A percentile compares a stretch with the other conserved stretches of the same genome.
Conservation (phyloP, 1,139 yeast species). For the Magnusiomyces paraingens region DNA sequence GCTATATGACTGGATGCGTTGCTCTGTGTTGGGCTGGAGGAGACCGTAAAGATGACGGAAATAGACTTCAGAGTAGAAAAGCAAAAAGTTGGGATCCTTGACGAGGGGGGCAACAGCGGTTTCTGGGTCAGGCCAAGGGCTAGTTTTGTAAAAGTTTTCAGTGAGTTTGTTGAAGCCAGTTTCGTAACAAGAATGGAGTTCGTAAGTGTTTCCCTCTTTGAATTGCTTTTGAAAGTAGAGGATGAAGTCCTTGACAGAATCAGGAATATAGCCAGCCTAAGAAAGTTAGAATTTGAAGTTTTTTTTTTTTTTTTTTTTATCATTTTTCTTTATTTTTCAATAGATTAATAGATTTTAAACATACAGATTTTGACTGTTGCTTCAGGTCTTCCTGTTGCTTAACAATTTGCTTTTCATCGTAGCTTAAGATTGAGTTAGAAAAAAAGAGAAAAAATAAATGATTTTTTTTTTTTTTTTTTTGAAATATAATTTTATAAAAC, state of each 20-base stretch:
- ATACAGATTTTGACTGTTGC: constrained; percentile 19
- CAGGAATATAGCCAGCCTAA: constrained; percentile 33
- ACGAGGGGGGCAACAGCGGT: constrained; percentile 40
- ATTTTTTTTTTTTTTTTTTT: background rate
- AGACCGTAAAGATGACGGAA: constrained; percentile 44
- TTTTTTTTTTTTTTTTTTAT: too few relatives aligned
- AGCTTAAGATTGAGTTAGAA: constrained; percentile 12
- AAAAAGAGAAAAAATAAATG: background rate
- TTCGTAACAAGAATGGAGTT: constrained; percentile 41
- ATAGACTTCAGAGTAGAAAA: constrained; percentile 43
- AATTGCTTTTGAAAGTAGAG: constrained; percentile 39
- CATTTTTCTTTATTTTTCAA: too few relatives aligned
- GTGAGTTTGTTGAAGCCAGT: constrained; percentile 41
- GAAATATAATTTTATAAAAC: background rate
- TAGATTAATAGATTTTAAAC: background rate
- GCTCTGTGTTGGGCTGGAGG: constrained; percentile 39
- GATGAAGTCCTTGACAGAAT: constrained; percentile 40
- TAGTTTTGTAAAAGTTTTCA: constrained; percentile 39
- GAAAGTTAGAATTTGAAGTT: constrained; percentile 7
- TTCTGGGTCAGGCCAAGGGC: constrained; percentile 44
- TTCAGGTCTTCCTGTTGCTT: constrained; percentile 32
- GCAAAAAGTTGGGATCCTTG: constrained; percentile 40
- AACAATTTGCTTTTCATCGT: constrained; percentile 32
- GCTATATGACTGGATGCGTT: constrained; percentile 42
- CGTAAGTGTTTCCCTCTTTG: constrained; percentile 39